These are phyloP conservation scores for Malassezia caprae DNA, from an alignment of 1,284 basidiomycete genomes.

Conservation along the genomic window DNA sequence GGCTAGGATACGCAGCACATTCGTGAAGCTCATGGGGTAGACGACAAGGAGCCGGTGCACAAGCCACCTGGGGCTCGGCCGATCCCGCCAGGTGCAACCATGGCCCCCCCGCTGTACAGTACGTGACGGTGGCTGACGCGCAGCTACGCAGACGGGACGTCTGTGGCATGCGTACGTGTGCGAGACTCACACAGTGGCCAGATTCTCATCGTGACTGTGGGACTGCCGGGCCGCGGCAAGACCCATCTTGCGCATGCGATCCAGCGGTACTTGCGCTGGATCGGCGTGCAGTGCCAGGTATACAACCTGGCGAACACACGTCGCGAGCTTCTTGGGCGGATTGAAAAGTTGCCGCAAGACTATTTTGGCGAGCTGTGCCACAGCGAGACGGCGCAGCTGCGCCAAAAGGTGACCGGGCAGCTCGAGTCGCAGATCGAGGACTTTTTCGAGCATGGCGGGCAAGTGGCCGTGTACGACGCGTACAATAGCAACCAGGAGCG, in stretches of 20 bases:
- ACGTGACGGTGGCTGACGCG: conserved; percentile 4
- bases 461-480: conserved; percentile 98
- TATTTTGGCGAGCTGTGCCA: conserved; percentile 63
- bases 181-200: conserved; percentile 55
- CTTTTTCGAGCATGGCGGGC: conserved; percentile 66
- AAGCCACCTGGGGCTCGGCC: neutral
- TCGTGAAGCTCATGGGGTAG: conserved; percentile 20
- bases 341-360: conserved; percentile 74
- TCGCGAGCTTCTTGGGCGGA: conserved; percentile 74
- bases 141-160: conserved; percentile 28
- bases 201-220: conserved; percentile 81
- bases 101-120: conserved; percentile 32
- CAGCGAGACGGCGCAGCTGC: conserved; percentile 63
- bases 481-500: conserved; percentile 73
- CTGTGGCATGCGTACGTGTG: conserved; percentile 26
- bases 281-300: conserved; percentile 88
- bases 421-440: conserved; percentile 82
- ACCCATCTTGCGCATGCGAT: conserved; percentile 91
- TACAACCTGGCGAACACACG: conserved; percentile 91
- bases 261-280: conserved; percentile 93
- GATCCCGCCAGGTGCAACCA: neutral
- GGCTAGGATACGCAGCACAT: conserved; percentile 22
- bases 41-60: neutral
- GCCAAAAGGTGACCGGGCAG: conserved; percentile 63
- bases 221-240: conserved; percentile 75